Evolutionary conservation across 148 eudicot species (phyloP).

Genomic region (Chenopodium formosanum): DNA sequence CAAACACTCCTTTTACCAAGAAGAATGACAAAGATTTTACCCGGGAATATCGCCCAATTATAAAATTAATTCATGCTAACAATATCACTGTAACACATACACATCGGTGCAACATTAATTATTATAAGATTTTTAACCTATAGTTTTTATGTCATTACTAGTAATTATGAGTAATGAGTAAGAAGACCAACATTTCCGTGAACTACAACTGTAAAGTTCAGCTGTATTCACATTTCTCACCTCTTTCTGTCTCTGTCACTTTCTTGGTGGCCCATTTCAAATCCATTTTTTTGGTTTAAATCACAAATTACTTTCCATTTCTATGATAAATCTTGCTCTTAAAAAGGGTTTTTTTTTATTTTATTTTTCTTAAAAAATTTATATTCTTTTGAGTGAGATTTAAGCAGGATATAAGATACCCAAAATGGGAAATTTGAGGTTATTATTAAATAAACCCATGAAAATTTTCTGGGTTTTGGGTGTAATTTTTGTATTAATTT

Average conservation of each 20-base stretch:
- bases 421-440: neutral
- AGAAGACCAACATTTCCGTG: slow-evolving; percentile 22
- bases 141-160: too few relatives aligned
- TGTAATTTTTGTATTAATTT: slow-evolving; percentile 7
- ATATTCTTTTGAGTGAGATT: neutral
- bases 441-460: neutral
- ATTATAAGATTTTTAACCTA: too few relatives aligned
- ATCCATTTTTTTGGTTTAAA: neutral
- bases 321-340: slow-evolving; percentile 6
- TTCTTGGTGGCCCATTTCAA: slow-evolving; percentile 27
- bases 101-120: neutral
- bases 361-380: too few relatives aligned
- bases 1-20: neutral
- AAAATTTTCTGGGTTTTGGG: slow-evolving; percentile 22
- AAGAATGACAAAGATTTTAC: slow-evolving; percentile 5
- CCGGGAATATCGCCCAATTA: neutral
- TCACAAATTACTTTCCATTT: neutral
- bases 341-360: neutral
- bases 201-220: slow-evolving; percentile 33
- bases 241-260: slow-evolving; percentile 12
- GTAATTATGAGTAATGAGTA: neutral
- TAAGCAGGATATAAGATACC: neutral
- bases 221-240: slow-evolving; percentile 21
- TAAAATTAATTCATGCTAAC: too few relatives aligned
- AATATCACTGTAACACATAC: neutral